phyloP scores from a whole-genome alignment of 768 basidiomycete genomes.

The button mushroom (Agaricus bisporus) region DNA sequence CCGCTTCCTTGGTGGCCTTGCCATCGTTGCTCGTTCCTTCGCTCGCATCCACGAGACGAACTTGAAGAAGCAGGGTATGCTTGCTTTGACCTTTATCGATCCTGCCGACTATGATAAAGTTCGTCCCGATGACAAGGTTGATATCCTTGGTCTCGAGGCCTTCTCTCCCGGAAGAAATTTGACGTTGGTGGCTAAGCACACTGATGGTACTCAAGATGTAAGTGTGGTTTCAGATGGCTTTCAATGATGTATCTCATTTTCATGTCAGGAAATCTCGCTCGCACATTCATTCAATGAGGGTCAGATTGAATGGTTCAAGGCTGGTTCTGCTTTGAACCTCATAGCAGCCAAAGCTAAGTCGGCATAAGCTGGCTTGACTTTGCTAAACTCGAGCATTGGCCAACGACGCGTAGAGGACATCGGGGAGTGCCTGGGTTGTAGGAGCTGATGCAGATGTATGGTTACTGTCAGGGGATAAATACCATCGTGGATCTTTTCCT shows the following conservation, averaged over 20 bases:
- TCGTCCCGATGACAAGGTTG: slow-evolving; percentile 79
- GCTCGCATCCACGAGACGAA: slow-evolving; percentile 98
- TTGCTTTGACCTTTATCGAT: slow-evolving; percentile 89
- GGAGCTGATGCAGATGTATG: no score
- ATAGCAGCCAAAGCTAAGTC: slow-evolving; percentile 63
- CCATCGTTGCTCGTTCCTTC: slow-evolving; percentile 94
- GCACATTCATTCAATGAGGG: slow-evolving; percentile 96
- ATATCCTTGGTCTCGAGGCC: slow-evolving; percentile 80
- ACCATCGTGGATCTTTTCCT: no score
- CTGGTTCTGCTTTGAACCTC: slow-evolving; percentile 89
- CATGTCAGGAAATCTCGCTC: slow-evolving; percentile 64
- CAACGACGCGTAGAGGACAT: neutral
- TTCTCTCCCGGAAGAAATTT: slow-evolving; percentile 93
- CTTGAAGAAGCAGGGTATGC: slow-evolving; percentile 99
- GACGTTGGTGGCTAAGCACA: slow-evolving; percentile 75
- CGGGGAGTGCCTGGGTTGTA: neutral
- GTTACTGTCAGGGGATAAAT: no score
- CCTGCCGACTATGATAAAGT: slow-evolving; percentile 94
- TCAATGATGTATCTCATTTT: slow-evolving; percentile 10
- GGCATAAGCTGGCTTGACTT: neutral
- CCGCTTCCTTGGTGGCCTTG: slow-evolving; percentile 89
- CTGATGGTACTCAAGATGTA: slow-evolving; percentile 69
- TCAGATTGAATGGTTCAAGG: slow-evolving; percentile 98
- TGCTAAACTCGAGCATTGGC: no score
- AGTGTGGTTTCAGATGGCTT: slow-evolving; percentile 15